Conservation (phyloP, 2,329 filamentous ascomycete genomes). For the Claviceps sp. region DNA sequence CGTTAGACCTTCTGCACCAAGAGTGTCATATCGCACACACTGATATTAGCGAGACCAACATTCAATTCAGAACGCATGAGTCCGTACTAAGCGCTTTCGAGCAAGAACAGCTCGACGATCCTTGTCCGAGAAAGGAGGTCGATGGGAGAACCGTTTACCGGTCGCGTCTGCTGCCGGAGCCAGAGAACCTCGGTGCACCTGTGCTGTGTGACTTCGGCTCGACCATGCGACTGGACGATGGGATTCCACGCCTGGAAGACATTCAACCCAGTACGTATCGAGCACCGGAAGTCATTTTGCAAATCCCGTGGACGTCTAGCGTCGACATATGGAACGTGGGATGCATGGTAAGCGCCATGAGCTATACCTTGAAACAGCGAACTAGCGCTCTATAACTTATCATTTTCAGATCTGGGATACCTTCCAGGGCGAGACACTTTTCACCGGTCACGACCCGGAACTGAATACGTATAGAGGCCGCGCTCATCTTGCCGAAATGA, state of each 20-base stretch:
- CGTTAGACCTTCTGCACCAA: constrained; percentile 31
- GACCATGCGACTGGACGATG: constrained; percentile 21
- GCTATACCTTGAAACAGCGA: background rate
- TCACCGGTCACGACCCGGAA: constrained; percentile 29
- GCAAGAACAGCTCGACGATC: constrained; percentile 24
- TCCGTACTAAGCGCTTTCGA: constrained; percentile 25
- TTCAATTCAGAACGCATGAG: constrained; percentile 29
- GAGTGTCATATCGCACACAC: constrained; percentile 32
- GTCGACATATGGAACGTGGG: constrained; percentile 40
- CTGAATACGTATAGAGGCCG: constrained; percentile 25
- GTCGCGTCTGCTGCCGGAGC: constrained; percentile 25
- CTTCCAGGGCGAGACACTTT: constrained; percentile 29
- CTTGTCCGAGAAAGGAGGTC: constrained; percentile 27
- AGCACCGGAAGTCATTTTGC: constrained; percentile 32
- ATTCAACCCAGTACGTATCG: constrained; percentile 28
- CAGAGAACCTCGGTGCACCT: constrained; percentile 17
- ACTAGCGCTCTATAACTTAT: background rate
- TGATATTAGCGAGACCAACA: constrained; percentile 33
- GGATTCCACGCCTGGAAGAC: constrained; percentile 18
- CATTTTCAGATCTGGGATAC: constrained; percentile 31
- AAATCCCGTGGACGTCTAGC: constrained; percentile 29
- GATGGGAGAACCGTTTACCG: constrained; percentile 27
- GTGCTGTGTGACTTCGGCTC: constrained; percentile 38
- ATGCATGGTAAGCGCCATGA: constrained; percentile 26
- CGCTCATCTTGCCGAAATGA: constrained; percentile 35